These are phyloP conservation scores for Trypanosoma cruzi DNA, from an alignment of 208 protist genomes.

Conservation along the genomic window DNA sequence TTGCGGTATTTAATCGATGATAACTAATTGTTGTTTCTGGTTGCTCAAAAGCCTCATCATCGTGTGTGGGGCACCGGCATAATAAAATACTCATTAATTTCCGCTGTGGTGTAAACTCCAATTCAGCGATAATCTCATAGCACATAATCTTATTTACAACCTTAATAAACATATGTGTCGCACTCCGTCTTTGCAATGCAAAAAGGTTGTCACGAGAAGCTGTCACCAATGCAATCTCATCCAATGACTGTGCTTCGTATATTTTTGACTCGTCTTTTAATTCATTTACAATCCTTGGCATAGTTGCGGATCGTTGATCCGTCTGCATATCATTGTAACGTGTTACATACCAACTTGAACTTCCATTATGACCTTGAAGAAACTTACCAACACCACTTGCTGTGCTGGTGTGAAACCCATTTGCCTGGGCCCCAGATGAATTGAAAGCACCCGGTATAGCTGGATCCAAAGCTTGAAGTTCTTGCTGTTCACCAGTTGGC, in stretches of 20 bases:
- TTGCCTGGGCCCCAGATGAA: too few relatives aligned
- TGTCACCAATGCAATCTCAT: constrained; percentile 92
- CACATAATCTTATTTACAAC: constrained; percentile 31
- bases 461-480: too few relatives aligned
- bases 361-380: constrained; percentile 63
- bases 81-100: constrained; percentile 95
- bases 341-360: constrained; percentile 56
- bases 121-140: constrained; percentile 83
- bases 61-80: constrained; percentile 38
- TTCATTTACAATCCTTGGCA: constrained; percentile 23
- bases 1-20: background rate
- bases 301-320: constrained; percentile 13
- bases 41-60: constrained; percentile 9
- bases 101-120: constrained; percentile 90
- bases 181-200: constrained; percentile 56
- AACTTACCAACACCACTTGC: constrained; percentile 11
- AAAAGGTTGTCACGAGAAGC: constrained; percentile 86
- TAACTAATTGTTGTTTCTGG: constrained; percentile 3
- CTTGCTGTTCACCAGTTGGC: too few relatives aligned
- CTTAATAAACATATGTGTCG: constrained; percentile 62
- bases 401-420: background rate
- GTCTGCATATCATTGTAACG: constrained; percentile 33
- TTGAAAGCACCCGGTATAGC: too few relatives aligned
- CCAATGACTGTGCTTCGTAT: constrained; percentile 91
- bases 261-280: constrained; percentile 64